These are phyloP conservation scores for Phytophthora multivora DNA, from an alignment of 352 stramenopile genomes.

Conservation along the genomic window DNA sequence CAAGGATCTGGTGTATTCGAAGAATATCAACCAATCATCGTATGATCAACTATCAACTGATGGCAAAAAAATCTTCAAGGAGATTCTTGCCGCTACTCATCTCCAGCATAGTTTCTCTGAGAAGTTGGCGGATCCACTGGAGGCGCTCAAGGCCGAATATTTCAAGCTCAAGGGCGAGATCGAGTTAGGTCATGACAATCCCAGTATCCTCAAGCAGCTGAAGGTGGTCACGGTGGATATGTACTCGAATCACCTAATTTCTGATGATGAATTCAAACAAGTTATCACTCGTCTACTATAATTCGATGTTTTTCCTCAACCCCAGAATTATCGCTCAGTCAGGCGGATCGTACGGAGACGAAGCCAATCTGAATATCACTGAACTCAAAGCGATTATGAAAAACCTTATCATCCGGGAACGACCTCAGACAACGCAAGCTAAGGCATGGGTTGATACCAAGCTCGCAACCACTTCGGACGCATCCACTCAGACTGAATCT, in stretches of 20 bases:
- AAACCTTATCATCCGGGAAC: not conserved
- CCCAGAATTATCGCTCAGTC: not conserved
- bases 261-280: conserved; percentile 19
- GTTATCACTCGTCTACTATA: conserved; percentile 17
- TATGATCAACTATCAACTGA: conserved; percentile 12
- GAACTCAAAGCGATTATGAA: conserved; percentile 19
- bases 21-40: conserved; percentile 6
- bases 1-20: conserved; percentile 3
- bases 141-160: conserved; percentile 5
- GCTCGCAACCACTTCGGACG: not conserved
- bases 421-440: not conserved
- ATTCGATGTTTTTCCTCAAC: conserved; percentile 3
- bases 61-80: conserved; percentile 16
- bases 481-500: not conserved
- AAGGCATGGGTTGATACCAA: not conserved
- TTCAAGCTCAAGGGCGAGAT: conserved; percentile 24
- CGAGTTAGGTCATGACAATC: conserved; percentile 20
- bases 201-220: not conserved
- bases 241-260: conserved; percentile 24
- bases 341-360: not conserved
- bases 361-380: not conserved
- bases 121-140: not conserved
- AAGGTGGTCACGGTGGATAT: conserved; percentile 18
- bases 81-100: conserved; percentile 13
- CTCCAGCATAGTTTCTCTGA: conserved; percentile 13